A percentile compares a stretch with the other conserved stretches of the same genome.
These are phyloP conservation scores for Tremellales sp. DNA, from an alignment of 1,284 basidiomycete species.

Conservation along the genomic window DNA sequence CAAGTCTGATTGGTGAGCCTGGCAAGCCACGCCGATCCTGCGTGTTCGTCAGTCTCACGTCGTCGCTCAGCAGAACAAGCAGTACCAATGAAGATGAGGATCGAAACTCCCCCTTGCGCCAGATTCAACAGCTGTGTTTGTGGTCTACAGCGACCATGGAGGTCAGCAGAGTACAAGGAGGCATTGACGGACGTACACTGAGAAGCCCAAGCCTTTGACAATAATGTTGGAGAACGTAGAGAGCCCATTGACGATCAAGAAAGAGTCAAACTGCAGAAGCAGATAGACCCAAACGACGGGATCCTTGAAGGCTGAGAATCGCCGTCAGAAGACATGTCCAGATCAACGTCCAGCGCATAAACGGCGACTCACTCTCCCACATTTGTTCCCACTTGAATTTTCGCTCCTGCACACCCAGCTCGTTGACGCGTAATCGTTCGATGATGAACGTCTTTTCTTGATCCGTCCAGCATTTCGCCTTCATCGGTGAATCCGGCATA, in stretches of 20 bases:
- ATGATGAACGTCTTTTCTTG: conserved; percentile 26
- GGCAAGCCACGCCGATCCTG: conserved; percentile 19
- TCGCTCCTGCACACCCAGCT: conserved; percentile 22
- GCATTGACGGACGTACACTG: conserved; percentile 2
- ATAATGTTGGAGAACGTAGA: conserved; percentile 30
- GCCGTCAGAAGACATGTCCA: conserved; percentile 10
- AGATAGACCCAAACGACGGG: conserved; percentile 19
- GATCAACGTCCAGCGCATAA: neutral
- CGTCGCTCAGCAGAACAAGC: neutral
- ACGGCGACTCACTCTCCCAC: conserved; percentile 11
- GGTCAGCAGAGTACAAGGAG: neutral
- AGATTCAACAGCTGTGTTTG: conserved; percentile 27
- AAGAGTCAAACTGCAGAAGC: conserved; percentile 13
- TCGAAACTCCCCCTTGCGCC: conserved; percentile 27
- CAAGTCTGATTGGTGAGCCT: conserved; percentile 16
- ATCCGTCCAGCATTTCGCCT: conserved; percentile 26
- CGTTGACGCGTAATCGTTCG: conserved; percentile 22
- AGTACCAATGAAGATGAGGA: conserved; percentile 20
- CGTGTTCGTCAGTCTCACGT: neutral
- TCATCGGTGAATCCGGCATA: conserved; percentile 35
- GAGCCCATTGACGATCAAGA: conserved; percentile 27
- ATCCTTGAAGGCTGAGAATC: conserved; percentile 14
- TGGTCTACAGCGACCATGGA: conserved; percentile 1
- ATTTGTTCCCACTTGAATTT: conserved; percentile 18
- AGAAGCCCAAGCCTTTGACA: conserved; percentile 25